These are phyloP conservation scores for Hygrocybe punicea DNA, from an alignment of 768 basidiomycete genomes.

Conservation along the genomic window DNA sequence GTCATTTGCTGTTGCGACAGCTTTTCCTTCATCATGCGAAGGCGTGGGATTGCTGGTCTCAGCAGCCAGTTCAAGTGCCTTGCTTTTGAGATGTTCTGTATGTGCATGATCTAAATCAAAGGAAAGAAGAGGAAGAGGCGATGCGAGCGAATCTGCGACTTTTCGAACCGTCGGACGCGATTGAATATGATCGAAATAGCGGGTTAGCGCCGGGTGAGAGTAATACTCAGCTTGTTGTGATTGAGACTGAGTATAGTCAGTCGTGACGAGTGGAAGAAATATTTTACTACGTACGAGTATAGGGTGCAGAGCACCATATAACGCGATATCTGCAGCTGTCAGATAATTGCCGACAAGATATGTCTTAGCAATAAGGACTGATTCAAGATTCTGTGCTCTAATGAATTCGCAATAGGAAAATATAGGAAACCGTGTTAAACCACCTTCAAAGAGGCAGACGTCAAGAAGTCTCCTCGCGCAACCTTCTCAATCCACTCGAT, in stretches of 20 bases:
- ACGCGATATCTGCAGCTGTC: slow-evolving; percentile 85
- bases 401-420: neutral
- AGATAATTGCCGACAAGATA: slow-evolving; percentile 82
- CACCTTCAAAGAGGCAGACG: slow-evolving; percentile 52
- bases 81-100: slow-evolving; percentile 67
- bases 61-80: slow-evolving; percentile 41
- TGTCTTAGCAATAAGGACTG: slow-evolving; percentile 68
- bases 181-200: slow-evolving; percentile 96
- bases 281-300: slow-evolving; percentile 55
- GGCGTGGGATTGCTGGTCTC: slow-evolving; percentile 25
- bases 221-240: slow-evolving; percentile 72
- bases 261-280: neutral
- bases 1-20: slow-evolving; percentile 17
- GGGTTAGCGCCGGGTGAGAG: slow-evolving; percentile 74
- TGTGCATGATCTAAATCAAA: slow-evolving; percentile 79
- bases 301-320: slow-evolving; percentile 88
- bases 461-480: slow-evolving; percentile 46
- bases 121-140: slow-evolving; percentile 52
- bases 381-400: slow-evolving; percentile 60
- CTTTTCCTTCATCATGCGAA: slow-evolving; percentile 28
- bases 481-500: slow-evolving; percentile 68
- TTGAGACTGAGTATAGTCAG: slow-evolving; percentile 50
- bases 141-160: slow-evolving; percentile 47
- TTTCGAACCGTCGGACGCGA: slow-evolving; percentile 57
- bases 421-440: slow-evolving; percentile 8